Evolutionary conservation across 495 filamentous ascomycete species (phyloP).

Genomic region (Tuber aestivum): DNA sequence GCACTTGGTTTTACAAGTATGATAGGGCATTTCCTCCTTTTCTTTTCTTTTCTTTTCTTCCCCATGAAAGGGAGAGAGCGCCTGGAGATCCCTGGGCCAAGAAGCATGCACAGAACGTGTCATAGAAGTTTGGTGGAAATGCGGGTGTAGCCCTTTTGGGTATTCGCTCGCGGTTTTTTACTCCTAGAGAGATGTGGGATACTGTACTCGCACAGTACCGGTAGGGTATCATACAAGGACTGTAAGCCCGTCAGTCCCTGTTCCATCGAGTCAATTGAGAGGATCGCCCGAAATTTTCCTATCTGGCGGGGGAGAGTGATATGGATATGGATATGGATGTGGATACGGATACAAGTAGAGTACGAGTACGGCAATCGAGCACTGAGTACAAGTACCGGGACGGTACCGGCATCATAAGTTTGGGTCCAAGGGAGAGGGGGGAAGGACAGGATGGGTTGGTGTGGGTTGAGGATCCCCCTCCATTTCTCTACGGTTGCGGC

Average conservation of each 20-base stretch:
- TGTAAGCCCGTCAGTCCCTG: neutral
- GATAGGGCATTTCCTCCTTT: neutral
- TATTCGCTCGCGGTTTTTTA: neutral
- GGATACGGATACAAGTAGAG: no score
- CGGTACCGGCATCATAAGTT: no score
- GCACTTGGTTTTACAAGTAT: neutral
- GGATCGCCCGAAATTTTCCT: neutral
- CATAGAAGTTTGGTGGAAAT: slow-evolving; percentile 16
- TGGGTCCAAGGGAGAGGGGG: neutral
- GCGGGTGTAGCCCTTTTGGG: neutral
- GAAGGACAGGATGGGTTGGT: no score
- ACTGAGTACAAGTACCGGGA: neutral
- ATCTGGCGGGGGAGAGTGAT: neutral
- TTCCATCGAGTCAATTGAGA: neutral
- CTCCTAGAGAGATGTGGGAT: neutral
- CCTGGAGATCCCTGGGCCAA: slow-evolving; percentile 4
- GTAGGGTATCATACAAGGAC: no score
- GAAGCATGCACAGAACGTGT: slow-evolving; percentile 32
- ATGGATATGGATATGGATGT: neutral
- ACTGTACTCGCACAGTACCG: neutral
- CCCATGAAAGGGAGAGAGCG: neutral
- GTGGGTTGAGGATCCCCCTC: neutral
- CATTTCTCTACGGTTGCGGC: neutral
- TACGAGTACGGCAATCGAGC: no score
- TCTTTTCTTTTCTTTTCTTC: neutral